These are phyloP conservation scores for Adiantum capillusveneris DNA, from an alignment of 75 land plant species.

Conservation along the genomic window DNA sequence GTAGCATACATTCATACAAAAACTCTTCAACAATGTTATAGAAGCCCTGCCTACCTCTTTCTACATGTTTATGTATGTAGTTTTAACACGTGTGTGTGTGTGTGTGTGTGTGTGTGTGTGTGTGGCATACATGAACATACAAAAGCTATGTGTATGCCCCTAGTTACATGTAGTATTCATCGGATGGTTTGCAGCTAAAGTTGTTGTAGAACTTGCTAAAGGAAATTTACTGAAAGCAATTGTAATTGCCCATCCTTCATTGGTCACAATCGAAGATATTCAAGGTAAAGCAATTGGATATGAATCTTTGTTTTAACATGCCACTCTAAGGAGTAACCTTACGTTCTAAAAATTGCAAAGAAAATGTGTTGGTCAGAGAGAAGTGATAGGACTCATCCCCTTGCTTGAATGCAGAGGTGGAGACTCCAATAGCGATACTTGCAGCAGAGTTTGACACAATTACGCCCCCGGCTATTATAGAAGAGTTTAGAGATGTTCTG, in stretches of 20 bases:
- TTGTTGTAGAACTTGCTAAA: constrained; percentile 46
- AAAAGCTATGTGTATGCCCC: no score
- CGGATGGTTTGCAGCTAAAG: no score
- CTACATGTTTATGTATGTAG: no score
- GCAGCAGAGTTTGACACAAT: constrained; percentile 27
- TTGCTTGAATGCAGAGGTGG: constrained; percentile 19
- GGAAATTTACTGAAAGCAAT: constrained; percentile 40
- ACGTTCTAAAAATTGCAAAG: background rate
- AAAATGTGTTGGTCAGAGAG: background rate
- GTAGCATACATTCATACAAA: no score
- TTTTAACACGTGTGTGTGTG: no score
- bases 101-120: no score
- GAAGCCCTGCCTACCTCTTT: no score
- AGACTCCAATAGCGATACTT: constrained; percentile 25
- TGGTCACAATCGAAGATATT: constrained; percentile 46
- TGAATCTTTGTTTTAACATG: background rate
- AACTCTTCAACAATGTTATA: no score
- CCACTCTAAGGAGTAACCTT: background rate
- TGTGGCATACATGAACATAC: no score
- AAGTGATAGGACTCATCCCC: background rate
- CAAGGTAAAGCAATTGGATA: constrained; percentile 23
- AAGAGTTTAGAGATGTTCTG: constrained; percentile 20
- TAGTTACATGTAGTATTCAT: no score
- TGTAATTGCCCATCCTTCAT: constrained; percentile 62
- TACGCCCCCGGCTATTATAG: constrained; percentile 18